Conservation (phyloP, 768 basidiomycete species). For the Cystofilobasidium capitatum region DNA sequence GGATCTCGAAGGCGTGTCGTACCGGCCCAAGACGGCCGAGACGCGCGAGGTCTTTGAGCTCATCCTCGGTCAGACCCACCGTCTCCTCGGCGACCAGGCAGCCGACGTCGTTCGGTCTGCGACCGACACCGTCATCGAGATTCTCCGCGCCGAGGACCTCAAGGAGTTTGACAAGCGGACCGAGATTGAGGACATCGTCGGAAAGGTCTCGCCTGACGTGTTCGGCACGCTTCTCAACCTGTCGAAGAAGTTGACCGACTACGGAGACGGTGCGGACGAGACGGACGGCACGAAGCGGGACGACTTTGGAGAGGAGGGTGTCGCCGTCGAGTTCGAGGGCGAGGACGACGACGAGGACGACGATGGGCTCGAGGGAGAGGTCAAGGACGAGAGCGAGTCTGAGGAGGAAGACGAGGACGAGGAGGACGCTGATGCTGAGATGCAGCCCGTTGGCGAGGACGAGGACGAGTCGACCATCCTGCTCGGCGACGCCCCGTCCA, state of each 20-base stretch:
- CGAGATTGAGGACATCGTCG: constrained; percentile 71
- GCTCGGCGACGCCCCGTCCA: constrained; percentile 40
- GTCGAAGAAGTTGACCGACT: constrained; percentile 93
- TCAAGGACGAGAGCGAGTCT: constrained; percentile 70
- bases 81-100: constrained; percentile 80
- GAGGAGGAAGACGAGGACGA: constrained; percentile 53
- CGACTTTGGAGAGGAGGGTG: constrained; percentile 92
- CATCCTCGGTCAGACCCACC: constrained; percentile 72
- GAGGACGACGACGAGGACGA: constrained; percentile 80
- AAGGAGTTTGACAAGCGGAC: constrained; percentile 98
- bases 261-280: constrained; percentile 64
- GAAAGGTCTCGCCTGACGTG: constrained; percentile 59
- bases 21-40: constrained; percentile 86
- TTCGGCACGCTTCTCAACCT: constrained; percentile 76
- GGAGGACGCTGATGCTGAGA: constrained; percentile 42
- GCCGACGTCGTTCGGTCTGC: constrained; percentile 93
- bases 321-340: constrained; percentile 94
- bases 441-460: constrained; percentile 43
- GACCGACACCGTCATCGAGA: constrained; percentile 81
- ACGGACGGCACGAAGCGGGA: constrained; percentile 51
- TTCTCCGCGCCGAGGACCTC: constrained; percentile 72
- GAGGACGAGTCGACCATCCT: constrained; percentile 55
- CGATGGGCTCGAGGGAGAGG: constrained; percentile 68
- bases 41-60: constrained; percentile 91
- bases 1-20: constrained; percentile 82